A percentile compares a stretch with the other conserved stretches of the same genome.
These are phyloP conservation scores for Histomonas meleagridis DNA, from an alignment of 208 protist species.

Conservation along the genomic window DNA sequence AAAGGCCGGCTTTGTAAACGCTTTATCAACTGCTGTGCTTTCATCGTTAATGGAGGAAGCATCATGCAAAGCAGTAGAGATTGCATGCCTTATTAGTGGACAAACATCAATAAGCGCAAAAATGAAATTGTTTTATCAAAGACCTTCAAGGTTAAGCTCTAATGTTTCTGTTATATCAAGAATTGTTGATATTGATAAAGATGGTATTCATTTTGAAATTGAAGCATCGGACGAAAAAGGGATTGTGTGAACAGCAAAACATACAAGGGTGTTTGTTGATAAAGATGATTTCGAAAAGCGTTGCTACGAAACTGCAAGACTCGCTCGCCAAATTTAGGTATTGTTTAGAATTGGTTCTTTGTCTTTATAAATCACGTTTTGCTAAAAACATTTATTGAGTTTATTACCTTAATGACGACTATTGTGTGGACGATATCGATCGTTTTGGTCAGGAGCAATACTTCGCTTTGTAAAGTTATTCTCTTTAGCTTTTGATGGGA, in stretches of 20 bases:
- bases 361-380: no score
- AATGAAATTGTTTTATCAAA: neutral
- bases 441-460: no score
- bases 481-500: no score
- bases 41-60: neutral
- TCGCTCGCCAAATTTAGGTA: neutral
- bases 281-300: neutral
- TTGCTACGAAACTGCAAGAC: neutral
- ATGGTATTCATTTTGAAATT: neutral
- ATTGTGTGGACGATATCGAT: no score
- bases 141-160: neutral
- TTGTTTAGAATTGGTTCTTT: no score
- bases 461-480: no score
- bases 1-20: neutral
- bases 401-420: no score
- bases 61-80: neutral
- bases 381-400: no score
- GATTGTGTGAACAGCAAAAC: neutral
- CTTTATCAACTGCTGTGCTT: neutral
- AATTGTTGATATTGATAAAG: neutral
- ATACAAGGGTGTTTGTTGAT: neutral
- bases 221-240: constrained; percentile 19
- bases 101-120: neutral
- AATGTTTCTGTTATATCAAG: neutral
- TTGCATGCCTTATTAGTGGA: neutral